phyloP scores from a whole-genome alignment of 2,329 filamentous ascomycete genomes.

The Camillea tinctor region DNA sequence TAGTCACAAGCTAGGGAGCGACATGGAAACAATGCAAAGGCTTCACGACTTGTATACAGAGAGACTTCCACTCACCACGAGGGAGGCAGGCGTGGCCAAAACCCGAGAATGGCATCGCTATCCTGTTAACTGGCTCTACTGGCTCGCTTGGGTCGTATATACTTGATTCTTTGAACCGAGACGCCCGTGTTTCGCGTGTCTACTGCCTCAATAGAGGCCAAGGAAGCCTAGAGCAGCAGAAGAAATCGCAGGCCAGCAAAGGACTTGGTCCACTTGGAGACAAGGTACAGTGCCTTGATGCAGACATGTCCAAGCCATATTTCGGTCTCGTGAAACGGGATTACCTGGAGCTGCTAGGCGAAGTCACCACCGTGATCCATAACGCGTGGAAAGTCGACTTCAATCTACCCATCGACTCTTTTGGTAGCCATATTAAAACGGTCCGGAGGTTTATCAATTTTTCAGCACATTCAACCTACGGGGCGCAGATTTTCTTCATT shows the following conservation, averaged over 20 bases:
- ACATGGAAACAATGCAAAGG: slow-evolving; percentile 12
- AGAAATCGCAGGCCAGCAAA: slow-evolving; percentile 9
- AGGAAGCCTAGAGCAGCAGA: slow-evolving; percentile 4
- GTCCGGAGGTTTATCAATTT: slow-evolving; percentile 16
- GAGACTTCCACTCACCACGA: slow-evolving; percentile 11
- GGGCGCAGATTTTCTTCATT: slow-evolving; percentile 20
- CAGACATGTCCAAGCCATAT: slow-evolving; percentile 12
- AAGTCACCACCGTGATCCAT: slow-evolving; percentile 18
- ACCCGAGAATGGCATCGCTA: background rate
- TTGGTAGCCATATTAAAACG: slow-evolving; percentile 8
- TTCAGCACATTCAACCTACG: slow-evolving; percentile 15
- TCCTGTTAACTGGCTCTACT: slow-evolving; percentile 25
- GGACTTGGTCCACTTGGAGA: slow-evolving; percentile 9
- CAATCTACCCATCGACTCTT: slow-evolving; percentile 20
- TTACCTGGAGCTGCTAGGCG: slow-evolving; percentile 11
- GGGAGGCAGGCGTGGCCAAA: slow-evolving; percentile 1
- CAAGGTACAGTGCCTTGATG: slow-evolving; percentile 16
- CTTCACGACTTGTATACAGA: slow-evolving; percentile 8
- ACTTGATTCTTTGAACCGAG: slow-evolving; percentile 13
- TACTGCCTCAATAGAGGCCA: slow-evolving; percentile 22
- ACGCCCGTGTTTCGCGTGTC: slow-evolving; percentile 11
- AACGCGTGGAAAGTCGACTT: slow-evolving; percentile 24
- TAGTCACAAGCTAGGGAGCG: background rate
- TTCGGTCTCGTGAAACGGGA: slow-evolving; percentile 12
- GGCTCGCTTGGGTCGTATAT: slow-evolving; percentile 24